Percentiles rank a stretch among this genome's conserved stretches.
phyloP scores from a whole-genome alignment of 306 rosid genomes.

The Gynostemma pentaphyllum region DNA sequence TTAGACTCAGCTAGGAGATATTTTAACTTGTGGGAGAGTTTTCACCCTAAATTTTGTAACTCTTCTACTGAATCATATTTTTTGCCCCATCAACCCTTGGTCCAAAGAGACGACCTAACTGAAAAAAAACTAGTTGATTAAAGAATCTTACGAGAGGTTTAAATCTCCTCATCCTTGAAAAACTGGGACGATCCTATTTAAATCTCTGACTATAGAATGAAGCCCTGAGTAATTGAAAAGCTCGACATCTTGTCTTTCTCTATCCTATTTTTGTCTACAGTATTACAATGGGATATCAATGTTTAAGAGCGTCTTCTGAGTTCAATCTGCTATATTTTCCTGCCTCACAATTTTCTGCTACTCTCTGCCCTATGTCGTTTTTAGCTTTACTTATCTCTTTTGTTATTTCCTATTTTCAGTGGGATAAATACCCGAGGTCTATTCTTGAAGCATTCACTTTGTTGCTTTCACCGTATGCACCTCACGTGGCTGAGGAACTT shows the following conservation, averaged over 20 bases:
- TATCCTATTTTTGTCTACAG: background rate
- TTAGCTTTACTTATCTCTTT: background rate
- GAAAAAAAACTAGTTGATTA: too few relatives aligned
- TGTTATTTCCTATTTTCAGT: conserved; percentile 38
- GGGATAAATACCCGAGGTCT: conserved; percentile 75
- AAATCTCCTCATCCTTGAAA: too few relatives aligned
- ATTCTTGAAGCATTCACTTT: conserved; percentile 66
- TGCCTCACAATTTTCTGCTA: background rate
- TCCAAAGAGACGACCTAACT: too few relatives aligned
- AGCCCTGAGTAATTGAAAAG: background rate
- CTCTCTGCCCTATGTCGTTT: background rate
- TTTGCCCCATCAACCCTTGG: too few relatives aligned
- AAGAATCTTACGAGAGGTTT: too few relatives aligned
- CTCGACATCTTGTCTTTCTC: background rate
- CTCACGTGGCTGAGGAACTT: conserved; percentile 93
- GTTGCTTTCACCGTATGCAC: conserved; percentile 90
- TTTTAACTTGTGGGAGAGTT: too few relatives aligned
- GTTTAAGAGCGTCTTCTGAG: background rate
- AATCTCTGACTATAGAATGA: background rate
- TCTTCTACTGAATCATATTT: too few relatives aligned
- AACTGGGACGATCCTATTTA: background rate
- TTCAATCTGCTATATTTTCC: background rate
- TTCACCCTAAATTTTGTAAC: too few relatives aligned
- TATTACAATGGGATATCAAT: background rate
- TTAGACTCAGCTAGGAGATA: too few relatives aligned